Evolutionary conservation across 139 green algal species (phyloP), one percentile per base, ranked within the genome.

Genomic region (Zygnema circumcarinatum): DNA sequence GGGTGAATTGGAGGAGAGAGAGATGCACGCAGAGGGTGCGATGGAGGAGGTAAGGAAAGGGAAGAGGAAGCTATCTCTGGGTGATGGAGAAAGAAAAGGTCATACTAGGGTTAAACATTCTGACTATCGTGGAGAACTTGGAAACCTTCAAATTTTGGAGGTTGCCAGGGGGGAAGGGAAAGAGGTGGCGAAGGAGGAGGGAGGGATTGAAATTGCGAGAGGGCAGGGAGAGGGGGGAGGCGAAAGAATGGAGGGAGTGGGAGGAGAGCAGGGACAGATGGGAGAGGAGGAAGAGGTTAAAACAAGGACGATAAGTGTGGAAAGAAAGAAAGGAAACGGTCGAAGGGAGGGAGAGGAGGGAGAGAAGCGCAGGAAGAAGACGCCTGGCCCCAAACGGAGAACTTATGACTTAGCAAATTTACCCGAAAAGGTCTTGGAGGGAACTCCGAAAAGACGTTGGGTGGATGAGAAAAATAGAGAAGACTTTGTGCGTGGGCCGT

Each of bases 321-420:
- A 62, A 16, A 78, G 16, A 78, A 47, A 78, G 69, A 41, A 78
- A 78, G 16, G 16, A 78, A 78, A 78, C 7, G 16, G 36, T 25
- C 16, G 39, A 78, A 47, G 16, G 69, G 16, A 41, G 69, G 36
- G 16, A 47, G 47, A 62, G 47, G 16, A 62, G 7, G 16, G 47
- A 62, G 7, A 16, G 47, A 62, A 62, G 47, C 47, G 47, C 47
- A 62, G 47, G 47, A 16, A 62, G 47, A 62, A n/a, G n/a, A n/a
- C n/a, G n/a, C n/a, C n/a, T n/a, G 56, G n/a, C 29, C 56, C 29
- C 56, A 35, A n/a, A n/a, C 29, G 56, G 56, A 72, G 56, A n/a
- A n/a, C 56, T 35, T 35, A 72, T 72, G n/a, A n/a, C 56, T 72
- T n/a, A 72, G n/a, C 56, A n/a, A 35, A 35, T 72, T 72, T n/a